Conservation (phyloP, 2,329 filamentous ascomycete species). For the Drechslerella stenobrocha region DNA sequence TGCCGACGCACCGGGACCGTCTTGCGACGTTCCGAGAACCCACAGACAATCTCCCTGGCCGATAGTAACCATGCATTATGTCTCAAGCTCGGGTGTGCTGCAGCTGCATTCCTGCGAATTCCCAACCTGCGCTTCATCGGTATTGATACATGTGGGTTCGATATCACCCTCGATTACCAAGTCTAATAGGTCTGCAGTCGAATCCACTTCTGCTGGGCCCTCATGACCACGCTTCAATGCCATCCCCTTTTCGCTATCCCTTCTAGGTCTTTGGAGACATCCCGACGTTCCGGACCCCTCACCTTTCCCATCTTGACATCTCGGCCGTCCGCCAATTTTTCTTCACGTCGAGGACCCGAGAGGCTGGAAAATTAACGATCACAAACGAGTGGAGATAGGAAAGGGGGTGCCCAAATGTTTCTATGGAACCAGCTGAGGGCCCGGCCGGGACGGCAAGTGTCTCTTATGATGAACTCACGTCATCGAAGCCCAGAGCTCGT, state of each 20-base stretch:
- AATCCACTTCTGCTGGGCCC: constrained; percentile 43
- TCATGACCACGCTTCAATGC: constrained; percentile 36
- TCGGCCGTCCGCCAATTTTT: constrained; percentile 35
- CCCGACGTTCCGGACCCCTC: constrained; percentile 48
- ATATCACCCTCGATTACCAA: constrained; percentile 5
- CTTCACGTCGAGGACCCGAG: constrained; percentile 16
- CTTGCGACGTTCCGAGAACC: constrained; percentile 33
- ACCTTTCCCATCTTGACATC: constrained; percentile 16
- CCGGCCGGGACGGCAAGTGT: constrained; percentile 42
- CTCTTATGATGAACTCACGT: constrained; percentile 45
- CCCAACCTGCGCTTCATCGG: background rate
- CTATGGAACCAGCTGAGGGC: background rate
- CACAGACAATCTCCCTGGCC: constrained; percentile 33
- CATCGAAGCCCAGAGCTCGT: constrained; percentile 28
- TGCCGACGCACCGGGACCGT: constrained; percentile 25
- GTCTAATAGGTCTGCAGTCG: constrained; percentile 11
- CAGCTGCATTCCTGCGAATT: constrained; percentile 3
- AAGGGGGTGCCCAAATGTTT: constrained; percentile 18
- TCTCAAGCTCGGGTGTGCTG: constrained; percentile 21
- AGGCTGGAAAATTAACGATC: constrained; percentile 25
- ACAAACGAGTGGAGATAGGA: background rate
- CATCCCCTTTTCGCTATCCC: constrained; percentile 40
- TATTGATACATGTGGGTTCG: constrained; percentile 8
- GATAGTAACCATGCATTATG: constrained; percentile 25
- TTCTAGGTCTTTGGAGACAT: constrained; percentile 19